Evolutionary conservation across 192 early-diverging fungal genomes (phyloP).

Genomic region (Pilobolus umbonatus): DNA sequence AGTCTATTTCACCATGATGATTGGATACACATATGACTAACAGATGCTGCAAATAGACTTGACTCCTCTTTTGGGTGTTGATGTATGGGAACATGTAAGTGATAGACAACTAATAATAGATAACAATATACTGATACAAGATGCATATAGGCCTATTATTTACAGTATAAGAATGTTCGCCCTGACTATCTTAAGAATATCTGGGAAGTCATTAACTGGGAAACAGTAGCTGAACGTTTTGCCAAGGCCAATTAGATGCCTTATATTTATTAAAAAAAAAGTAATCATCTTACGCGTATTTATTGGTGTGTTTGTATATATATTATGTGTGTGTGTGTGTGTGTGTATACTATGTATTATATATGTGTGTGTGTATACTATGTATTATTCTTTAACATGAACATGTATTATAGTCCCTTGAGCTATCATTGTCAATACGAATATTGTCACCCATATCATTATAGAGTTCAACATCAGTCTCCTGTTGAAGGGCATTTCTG

Average conservation of each 20-base stretch:
- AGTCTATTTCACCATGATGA: slow-evolving; percentile 1
- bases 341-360: background rate
- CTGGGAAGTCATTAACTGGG: slow-evolving; percentile 98
- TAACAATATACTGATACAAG: background rate
- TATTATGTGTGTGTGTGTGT: background rate
- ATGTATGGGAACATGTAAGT: slow-evolving; percentile 90
- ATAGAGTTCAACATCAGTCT: slow-evolving; percentile 77
- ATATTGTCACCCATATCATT: slow-evolving; percentile 90
- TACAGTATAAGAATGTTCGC: slow-evolving; percentile 97
- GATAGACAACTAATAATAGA: background rate
- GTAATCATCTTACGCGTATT: background rate
- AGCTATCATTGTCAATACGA: slow-evolving; percentile 74
- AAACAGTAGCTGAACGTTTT: slow-evolving; percentile 85
- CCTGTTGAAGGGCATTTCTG: slow-evolving; percentile 91
- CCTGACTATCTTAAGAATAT: slow-evolving; percentile 94
- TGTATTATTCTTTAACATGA: slow-evolving; percentile 50
- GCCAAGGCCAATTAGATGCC: slow-evolving; percentile 52
- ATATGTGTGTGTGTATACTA: background rate
- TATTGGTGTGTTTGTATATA: background rate
- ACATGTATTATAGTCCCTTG: slow-evolving; percentile 54
- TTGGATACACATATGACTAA: background rate
- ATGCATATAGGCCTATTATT: slow-evolving; percentile 74
- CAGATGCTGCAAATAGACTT: slow-evolving; percentile 41
- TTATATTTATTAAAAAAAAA: slow-evolving; percentile 1
- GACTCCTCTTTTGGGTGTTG: slow-evolving; percentile 84